These are phyloP conservation scores for Cyclostephanos tholiformis DNA, from an alignment of 108 stramenopile species.

Conservation along the genomic window DNA sequence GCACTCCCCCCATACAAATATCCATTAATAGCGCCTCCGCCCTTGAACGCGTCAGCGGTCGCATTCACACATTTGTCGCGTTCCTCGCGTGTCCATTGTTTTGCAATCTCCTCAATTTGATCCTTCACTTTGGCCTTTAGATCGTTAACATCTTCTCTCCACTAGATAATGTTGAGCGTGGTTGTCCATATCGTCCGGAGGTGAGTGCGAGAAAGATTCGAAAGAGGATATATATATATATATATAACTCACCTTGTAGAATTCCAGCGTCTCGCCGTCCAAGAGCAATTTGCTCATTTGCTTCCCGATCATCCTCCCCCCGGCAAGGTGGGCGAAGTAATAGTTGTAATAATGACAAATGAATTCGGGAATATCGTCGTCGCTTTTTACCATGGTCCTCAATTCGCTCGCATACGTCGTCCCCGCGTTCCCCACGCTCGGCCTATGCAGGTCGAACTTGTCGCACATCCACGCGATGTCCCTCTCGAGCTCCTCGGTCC, in stretches of 20 bases:
- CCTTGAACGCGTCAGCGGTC: conserved; percentile 70
- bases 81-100: conserved; percentile 75
- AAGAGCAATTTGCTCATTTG: conserved; percentile 83
- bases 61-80: conserved; percentile 71
- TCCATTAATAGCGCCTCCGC: conserved; percentile 71
- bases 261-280: conserved; percentile 82
- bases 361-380: conserved; percentile 77
- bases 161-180: too few relatives aligned
- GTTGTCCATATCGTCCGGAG: too few relatives aligned
- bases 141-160: conserved; percentile 86
- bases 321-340: conserved; percentile 94
- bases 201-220: too few relatives aligned
- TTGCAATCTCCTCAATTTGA: conserved; percentile 86
- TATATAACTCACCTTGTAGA: conserved; percentile 86
- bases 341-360: conserved; percentile 96
- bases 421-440: conserved; percentile 60
- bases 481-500: conserved; percentile 65
- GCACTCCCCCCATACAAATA: conserved; percentile 66
- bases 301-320: conserved; percentile 93
- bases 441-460: conserved; percentile 57
- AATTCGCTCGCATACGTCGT: conserved; percentile 63
- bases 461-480: conserved; percentile 88
- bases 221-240: too few relatives aligned
- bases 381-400: conserved; percentile 46
- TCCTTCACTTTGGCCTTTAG: conserved; percentile 72